Evolutionary conservation across 768 basidiomycete genomes (phyloP).

Genomic region (Mrakia gelida): DNA sequence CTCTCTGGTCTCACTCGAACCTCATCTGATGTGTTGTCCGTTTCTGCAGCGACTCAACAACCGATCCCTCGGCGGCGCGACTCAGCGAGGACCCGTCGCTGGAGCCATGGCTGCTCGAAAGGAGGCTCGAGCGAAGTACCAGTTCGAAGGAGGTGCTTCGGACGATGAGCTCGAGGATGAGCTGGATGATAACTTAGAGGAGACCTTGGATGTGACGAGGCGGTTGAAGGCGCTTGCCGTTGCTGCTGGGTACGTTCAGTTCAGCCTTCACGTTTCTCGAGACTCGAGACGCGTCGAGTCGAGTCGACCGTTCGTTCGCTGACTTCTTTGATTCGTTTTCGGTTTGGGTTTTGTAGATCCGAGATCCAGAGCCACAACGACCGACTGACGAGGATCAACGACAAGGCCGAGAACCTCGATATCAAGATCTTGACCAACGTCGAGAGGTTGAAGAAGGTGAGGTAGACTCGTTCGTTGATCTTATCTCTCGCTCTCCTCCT

Average conservation of each 20-base stretch:
- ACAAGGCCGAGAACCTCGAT: slow-evolving; percentile 73
- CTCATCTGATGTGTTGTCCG: too few relatives aligned
- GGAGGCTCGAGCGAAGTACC: slow-evolving; percentile 74
- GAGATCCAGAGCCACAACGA: slow-evolving; percentile 84
- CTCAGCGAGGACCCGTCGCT: slow-evolving; percentile 47
- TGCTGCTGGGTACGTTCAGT: slow-evolving; percentile 36
- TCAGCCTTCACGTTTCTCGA: neutral
- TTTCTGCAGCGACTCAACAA: too few relatives aligned
- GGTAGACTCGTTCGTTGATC: neutral
- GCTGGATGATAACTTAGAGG: slow-evolving; percentile 83
- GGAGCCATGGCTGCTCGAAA: slow-evolving; percentile 57
- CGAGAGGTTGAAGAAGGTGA: slow-evolving; percentile 56
- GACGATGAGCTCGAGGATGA: slow-evolving; percentile 96
- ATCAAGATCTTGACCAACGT: slow-evolving; percentile 74
- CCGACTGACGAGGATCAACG: slow-evolving; percentile 68
- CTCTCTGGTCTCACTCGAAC: neutral
- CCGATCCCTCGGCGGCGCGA: slow-evolving; percentile 3
- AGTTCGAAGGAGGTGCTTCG: slow-evolving; percentile 83
- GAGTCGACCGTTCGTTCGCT: neutral
- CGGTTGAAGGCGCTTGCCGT: slow-evolving; percentile 39
- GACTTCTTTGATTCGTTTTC: neutral
- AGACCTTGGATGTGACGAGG: slow-evolving; percentile 68
- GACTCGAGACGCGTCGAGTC: neutral
- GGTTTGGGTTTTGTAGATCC: slow-evolving; percentile 54
- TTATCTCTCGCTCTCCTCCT: neutral